These are phyloP conservation scores for Salicornia ramosissima DNA, from an alignment of 148 eudicot species.

Conservation along the genomic window DNA sequence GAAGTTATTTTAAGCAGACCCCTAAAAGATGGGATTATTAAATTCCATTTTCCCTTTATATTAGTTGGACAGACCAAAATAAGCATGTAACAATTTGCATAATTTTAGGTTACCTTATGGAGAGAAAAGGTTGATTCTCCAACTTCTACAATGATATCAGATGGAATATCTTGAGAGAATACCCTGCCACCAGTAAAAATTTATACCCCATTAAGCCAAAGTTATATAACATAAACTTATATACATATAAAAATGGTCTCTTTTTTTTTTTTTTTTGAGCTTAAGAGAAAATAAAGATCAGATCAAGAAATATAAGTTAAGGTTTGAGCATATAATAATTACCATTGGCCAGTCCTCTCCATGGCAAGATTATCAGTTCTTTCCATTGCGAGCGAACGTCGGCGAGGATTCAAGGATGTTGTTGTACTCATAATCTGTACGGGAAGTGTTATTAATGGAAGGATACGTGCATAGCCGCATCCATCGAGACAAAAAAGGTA, in stretches of 20 bases:
- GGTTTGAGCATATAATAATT: neutral
- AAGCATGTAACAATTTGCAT: too few relatives aligned
- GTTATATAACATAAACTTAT: neutral
- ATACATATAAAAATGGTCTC: too few relatives aligned
- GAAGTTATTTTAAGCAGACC: too few relatives aligned
- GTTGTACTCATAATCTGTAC: constrained; percentile 38
- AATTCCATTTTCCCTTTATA: too few relatives aligned
- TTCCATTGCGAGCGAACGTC: constrained; percentile 84
- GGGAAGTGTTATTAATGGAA: too few relatives aligned
- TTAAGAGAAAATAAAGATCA: neutral
- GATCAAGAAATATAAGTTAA: neutral
- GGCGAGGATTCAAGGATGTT: constrained; percentile 32
- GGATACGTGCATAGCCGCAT: too few relatives aligned
- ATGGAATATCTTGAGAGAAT: constrained; percentile 80
- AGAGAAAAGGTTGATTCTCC: constrained; percentile 62
- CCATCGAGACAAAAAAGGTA: too few relatives aligned
- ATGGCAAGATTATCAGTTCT: constrained; percentile 65
- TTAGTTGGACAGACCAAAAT: neutral
- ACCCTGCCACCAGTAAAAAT: constrained; percentile 47
- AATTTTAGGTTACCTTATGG: constrained; percentile 91
- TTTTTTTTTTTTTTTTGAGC: neutral
- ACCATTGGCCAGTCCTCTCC: constrained; percentile 98
- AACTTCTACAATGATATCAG: constrained; percentile 67
- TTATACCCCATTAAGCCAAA: constrained; percentile 5
- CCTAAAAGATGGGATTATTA: too few relatives aligned